A percentile compares a stretch with the other conserved stretches of the same genome.
Conservation (phyloP, 2,329 filamentous ascomycete genomes). For the Pseudogymnoascus sp. region DNA sequence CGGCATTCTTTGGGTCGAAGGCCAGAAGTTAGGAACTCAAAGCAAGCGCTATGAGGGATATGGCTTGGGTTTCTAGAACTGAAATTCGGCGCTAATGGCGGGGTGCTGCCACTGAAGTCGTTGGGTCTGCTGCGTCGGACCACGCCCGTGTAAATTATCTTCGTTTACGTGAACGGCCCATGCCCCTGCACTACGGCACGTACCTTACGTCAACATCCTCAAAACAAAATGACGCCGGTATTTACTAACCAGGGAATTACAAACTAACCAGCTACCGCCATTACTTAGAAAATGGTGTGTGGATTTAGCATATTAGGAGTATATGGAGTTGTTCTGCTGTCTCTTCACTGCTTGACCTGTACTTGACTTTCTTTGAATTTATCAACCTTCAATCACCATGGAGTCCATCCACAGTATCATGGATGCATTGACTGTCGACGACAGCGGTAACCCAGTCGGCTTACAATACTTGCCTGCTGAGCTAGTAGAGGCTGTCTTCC, state of each 20-base stretch:
- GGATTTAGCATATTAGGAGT: background rate
- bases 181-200: background rate
- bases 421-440: background rate
- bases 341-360: background rate
- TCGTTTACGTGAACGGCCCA: constrained; percentile 2
- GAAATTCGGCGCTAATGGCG: constrained; percentile 2
- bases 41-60: background rate
- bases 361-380: background rate
- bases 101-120: constrained; percentile 5
- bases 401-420: background rate
- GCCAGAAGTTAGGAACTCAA: background rate
- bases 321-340: background rate
- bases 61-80: background rate
- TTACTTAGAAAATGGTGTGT: background rate
- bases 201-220: constrained; percentile 5
- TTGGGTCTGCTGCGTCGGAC: background rate
- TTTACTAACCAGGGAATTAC: background rate
- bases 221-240: background rate
- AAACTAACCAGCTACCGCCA: background rate
- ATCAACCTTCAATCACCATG: background rate
- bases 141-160: constrained; percentile 5
- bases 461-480: constrained; percentile 19
- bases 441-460: background rate
- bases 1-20: background rate
- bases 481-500: constrained; percentile 19